Base-by-base conservation (phyloP, 2,329 filamentous ascomycete species). In the Cadophora sp. region DNA sequence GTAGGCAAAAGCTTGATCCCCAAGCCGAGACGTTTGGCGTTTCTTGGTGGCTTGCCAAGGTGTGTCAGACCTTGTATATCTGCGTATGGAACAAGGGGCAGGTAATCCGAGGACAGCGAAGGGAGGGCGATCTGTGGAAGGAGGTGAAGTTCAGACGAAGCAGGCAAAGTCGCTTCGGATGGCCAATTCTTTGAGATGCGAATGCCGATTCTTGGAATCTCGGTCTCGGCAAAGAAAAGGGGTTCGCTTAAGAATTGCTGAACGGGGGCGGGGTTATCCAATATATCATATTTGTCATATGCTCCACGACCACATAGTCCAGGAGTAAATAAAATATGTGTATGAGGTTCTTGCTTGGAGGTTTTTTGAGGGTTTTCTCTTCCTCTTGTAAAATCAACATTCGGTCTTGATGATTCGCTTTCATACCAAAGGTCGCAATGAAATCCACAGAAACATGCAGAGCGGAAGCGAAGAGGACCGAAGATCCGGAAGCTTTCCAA, bases 41-140 rank as follows among this genome's bases (percentile, higher is more conserved):
- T 50, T 48, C 41, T 30, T 59, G 47, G 62, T 65, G 53, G 62
- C 45, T 27, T 50, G 62, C 62, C 55, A 59, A 65, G 55, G 33
- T 45, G 62, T 65, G 51, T 65, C 55, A 59, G 24, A 22, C 59
- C 47, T 45, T 39, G 27, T 14, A 20, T 47, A 33, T 30, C 59
- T 39, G 27, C 22, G 39, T 47, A 33, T 30, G 22, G 22, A 59
- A 45, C 39, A 47, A 30, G 24, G 16, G 7, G 39, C 11, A 47
- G 24, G 45, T 6, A 47, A 14, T 41, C 20, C n/a, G 20, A 41
- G 16, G n/a, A 41, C 3, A 16, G 33, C 13, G 1, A 13, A 20
- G n/a, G 18, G n/a, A 33, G 33, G 30, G 53, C 53, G 36, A 58
- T 24, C n/a, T 22, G 16, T 24, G 18, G 8, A 24, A 11, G 18